A percentile compares a stretch with the other conserved stretches of the same genome.
These are phyloP conservation scores for Strobilomyces confusus DNA, from an alignment of 768 basidiomycete species.

Conservation along the genomic window DNA sequence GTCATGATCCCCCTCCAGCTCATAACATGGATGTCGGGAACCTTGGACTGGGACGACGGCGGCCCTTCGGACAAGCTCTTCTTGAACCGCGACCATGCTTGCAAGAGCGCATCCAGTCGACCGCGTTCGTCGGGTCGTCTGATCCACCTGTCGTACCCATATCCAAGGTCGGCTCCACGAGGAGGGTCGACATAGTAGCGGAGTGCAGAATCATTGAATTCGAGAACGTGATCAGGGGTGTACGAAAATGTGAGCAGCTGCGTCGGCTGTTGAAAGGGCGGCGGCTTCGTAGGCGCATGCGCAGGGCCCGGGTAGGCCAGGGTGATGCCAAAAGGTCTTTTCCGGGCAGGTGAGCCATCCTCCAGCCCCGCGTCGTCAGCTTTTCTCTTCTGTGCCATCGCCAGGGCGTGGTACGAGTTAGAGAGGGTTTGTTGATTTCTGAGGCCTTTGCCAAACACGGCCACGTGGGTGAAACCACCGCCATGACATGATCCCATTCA, in stretches of 20 bases:
- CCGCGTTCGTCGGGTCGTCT: slow-evolving; percentile 61
- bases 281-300: slow-evolving; percentile 16
- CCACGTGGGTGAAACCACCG: slow-evolving; percentile 5
- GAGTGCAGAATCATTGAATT: slow-evolving; percentile 66
- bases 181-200: slow-evolving; percentile 72
- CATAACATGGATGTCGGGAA: slow-evolving; percentile 51
- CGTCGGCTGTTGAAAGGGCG: slow-evolving; percentile 66
- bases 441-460: slow-evolving; percentile 24
- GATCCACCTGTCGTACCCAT: slow-evolving; percentile 74
- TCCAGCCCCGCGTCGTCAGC: slow-evolving; percentile 16
- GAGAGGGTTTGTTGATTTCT: slow-evolving; percentile 16
- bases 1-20: slow-evolving; percentile 84
- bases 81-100: slow-evolving; percentile 48
- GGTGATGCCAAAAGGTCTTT: slow-evolving; percentile 1
- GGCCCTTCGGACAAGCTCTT: slow-evolving; percentile 32
- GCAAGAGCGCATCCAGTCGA: slow-evolving; percentile 65
- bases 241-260: slow-evolving; percentile 74
- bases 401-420: neutral
- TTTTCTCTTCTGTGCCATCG: slow-evolving; percentile 29
- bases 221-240: slow-evolving; percentile 48
- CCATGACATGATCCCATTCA: too few species aligned
- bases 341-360: neutral
- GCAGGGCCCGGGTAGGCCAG: slow-evolving; percentile 26
- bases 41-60: slow-evolving; percentile 18
- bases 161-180: slow-evolving; percentile 54